Evolutionary conservation across 148 eudicot genomes (phyloP), one percentile per base, ranked within the genome.

Genomic region (Chenopodium berlandieri): DNA sequence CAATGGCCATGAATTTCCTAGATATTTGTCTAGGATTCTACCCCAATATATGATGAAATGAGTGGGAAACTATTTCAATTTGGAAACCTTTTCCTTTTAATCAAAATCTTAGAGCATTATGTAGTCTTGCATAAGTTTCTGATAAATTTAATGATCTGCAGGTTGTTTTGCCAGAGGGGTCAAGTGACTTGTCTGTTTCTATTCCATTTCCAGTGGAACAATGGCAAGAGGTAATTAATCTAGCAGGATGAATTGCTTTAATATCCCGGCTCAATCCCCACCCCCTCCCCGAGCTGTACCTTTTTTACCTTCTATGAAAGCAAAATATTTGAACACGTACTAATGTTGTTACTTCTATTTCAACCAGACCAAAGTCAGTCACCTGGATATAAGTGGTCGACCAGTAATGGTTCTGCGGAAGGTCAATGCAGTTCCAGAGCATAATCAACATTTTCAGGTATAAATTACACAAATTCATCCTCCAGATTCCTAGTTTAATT

Each of bases 151-250:
- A 75, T 89, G 83, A 71, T 48, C 23, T 87, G 82, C 90, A 96
- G 99, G 90, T 94, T 86, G 94, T 96, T 90, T 80, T 96, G 82
- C 99, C 99, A 0, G 99, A 96, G 87, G 99, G 99, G 19, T 96
- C 99, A 67, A 86, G 81, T 64, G 95, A 90, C 73, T 82, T 94
- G 37, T 94, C 94, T 46, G 97, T 87, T 83, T 90, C 97, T 69
- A 88, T 84, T 82, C 98, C 99, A 75, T 96, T 92, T 92, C 63
- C 91, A 76, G 90, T 91, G 79, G 89, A 94, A 79, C 88, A 92
- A 83, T 80, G 80, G 64, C 85, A 86, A 75, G 99, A 94, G 98
- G 99, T 96, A 54, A 71, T 47, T 75, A 82, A 63, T 50, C n/a
- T 30, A 66, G 75, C 25, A n/a, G 12, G 22, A 72, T 72, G 19